Base-by-base conservation (phyloP, 2,329 filamentous ascomycete species). In the Alternaria brassicicola region DNA sequence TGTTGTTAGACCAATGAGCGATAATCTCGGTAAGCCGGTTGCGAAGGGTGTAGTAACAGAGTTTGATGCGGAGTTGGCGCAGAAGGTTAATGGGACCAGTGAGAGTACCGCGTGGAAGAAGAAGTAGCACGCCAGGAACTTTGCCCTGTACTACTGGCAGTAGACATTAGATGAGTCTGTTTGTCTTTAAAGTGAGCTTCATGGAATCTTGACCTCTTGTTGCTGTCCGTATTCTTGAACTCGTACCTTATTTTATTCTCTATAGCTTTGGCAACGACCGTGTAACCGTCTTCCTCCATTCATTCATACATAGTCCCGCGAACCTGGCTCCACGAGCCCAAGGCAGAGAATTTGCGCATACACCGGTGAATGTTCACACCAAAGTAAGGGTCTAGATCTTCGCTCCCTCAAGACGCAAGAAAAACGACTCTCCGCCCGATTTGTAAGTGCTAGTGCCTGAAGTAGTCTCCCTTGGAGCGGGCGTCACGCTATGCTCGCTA, bases 21-120 rank as follows among this genome's bases (percentile, higher is more conserved):
- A 62, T 5, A 51, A 61, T 2, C 48, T 65, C 4, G 63, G 55
- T 1, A 59, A 62, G 43, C 61, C 52, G 9, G 45, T 50, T 25
- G 55, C 17, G 12, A 59, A 58, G 17, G 52, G 42, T 39, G 48
- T 46, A 4, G 55, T 63, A 2, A 65, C 61, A 0, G 43, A 65
- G 8, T 21, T 65, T 1, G 31, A 57, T 52, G 25, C 17, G 1
- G 33, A 47, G n/a, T 41, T 62, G 47, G 59, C 53, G 50, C 39
- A 33, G 30, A 53, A 54, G 52, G 23, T 54, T 13, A 57, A 46
- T 5, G 19, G 13, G 3, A 41, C 54, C 4, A 64, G 59, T 47
- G 43, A 60, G 12, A 50, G 39, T 23, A 55, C 56, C 25, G 45
- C 49, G 1, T 47, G 28, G 43, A 47, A 47, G 43, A 35, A 47